Evolutionary conservation across 345 rosid genomes (phyloP), one percentile per base, ranked within the genome.

Genomic region (Bruguiera parviflora): DNA sequence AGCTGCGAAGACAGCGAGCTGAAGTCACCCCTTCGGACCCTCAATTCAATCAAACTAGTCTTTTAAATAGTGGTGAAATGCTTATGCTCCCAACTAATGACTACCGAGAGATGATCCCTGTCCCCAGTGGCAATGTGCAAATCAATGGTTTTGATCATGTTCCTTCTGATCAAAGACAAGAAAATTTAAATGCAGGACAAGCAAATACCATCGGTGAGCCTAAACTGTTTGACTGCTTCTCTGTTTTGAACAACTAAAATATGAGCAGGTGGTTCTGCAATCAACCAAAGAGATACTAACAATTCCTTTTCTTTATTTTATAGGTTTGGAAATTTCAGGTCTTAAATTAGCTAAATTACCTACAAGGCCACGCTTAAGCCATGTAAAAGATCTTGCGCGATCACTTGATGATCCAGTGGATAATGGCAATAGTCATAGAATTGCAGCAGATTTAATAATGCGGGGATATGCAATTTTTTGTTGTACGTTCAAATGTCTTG

Each of bases 361-460:
- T 1, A 86, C 80, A 32, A 78, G 85, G 66, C 71, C 89, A 63
- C 81, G 97, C 5, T 75, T 94, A 43, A 94, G 68, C 76, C 96
- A 83, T 24, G 32, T 94, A 68, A 94, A 91, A 71, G 89, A 84
- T 82, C 75, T 91, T 59, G 99, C 99, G 1, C 83, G 99, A 63
- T 83, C 87, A 57, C 49, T 86, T 21, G 75, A 80, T 73, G 77
- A 70, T 74, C 78, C 81, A 56, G 64, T 74, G 28, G 53, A 70
- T 53, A 22, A 32, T 65, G 51, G 20, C 24, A 75, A 75, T 24
- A 70, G 63, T 62, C 69, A 73, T 49, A 73, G 27, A 66, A 74
- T 74, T 63, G 67, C 66, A 18, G 65, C 82, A 21, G 80, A 82
- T 65, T 64, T 71, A 58, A 56, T 71, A 13, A 67, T 73, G 64